These are phyloP conservation scores for Podaxis sp. DNA, from an alignment of 768 basidiomycete species.

Conservation along the genomic window DNA sequence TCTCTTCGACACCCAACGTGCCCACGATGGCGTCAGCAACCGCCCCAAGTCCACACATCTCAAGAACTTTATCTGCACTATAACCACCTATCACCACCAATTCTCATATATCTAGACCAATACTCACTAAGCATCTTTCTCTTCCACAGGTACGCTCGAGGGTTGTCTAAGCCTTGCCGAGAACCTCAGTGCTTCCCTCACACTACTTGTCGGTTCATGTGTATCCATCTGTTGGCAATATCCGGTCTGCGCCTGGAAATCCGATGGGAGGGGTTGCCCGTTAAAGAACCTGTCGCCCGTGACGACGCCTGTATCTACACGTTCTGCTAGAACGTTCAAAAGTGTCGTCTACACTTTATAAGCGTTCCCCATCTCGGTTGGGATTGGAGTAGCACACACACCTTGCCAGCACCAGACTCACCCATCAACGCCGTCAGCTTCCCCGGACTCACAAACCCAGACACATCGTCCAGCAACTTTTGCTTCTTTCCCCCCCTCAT, in stretches of 20 bases:
- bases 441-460: slow-evolving; percentile 80
- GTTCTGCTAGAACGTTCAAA: slow-evolving; percentile 55
- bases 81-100: background rate
- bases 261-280: slow-evolving; percentile 46
- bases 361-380: background rate
- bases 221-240: slow-evolving; percentile 89
- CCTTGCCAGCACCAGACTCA: slow-evolving; percentile 47
- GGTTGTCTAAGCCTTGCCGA: slow-evolving; percentile 83
- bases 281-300: slow-evolving; percentile 55
- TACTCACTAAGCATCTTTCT: slow-evolving; percentile 79
- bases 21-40: slow-evolving; percentile 65
- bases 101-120: background rate
- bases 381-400: slow-evolving; percentile 22
- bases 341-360: slow-evolving; percentile 51
- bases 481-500: slow-evolving; percentile 41
- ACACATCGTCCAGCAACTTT: slow-evolving; percentile 65
- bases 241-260: slow-evolving; percentile 71
- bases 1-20: slow-evolving; percentile 67
- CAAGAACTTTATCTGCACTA: slow-evolving; percentile 48
- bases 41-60: slow-evolving; percentile 62
- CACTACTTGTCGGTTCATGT: slow-evolving; percentile 72
- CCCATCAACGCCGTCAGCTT: slow-evolving; percentile 80
- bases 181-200: slow-evolving; percentile 77
- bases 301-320: slow-evolving; percentile 45
- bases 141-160: slow-evolving; percentile 51